These are phyloP conservation scores for Arthrobotrys musiformis DNA, from an alignment of 2,329 filamentous ascomycete species.

Conservation along the genomic window DNA sequence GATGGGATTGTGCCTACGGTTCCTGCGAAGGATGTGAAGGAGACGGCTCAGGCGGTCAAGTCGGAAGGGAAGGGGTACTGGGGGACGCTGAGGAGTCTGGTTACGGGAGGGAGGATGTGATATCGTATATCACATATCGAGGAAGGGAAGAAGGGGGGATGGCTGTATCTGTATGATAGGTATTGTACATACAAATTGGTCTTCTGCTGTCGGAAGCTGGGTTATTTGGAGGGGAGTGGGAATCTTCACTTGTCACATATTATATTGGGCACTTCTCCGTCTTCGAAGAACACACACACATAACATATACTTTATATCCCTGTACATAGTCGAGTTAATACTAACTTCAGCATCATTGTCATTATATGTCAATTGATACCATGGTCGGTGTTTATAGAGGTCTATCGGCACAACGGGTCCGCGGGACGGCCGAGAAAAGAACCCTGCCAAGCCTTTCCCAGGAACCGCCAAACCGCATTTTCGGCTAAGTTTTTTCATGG, in stretches of 20 bases:
- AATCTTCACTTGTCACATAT: constrained; percentile 55
- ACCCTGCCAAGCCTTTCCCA: constrained; percentile 36
- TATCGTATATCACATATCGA: not conserved
- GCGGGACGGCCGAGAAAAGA: constrained; percentile 9
- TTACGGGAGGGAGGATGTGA: constrained; percentile 42
- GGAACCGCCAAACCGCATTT: constrained; percentile 16
- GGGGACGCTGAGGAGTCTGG: constrained; percentile 42
- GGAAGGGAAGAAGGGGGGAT: not conserved
- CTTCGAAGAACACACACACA: constrained; percentile 3
- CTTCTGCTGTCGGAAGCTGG: not conserved
- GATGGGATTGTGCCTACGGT: constrained; percentile 49
- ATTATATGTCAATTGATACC: not conserved
- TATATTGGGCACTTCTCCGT: constrained; percentile 18
- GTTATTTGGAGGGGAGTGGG: not conserved
- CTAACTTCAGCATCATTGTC: constrained; percentile 2
- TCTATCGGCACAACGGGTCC: not conserved
- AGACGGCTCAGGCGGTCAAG: constrained; percentile 29
- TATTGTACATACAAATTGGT: constrained; percentile 31
- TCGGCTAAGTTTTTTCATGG: not conserved
- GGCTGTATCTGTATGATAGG: constrained; percentile 12
- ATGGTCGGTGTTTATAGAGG: not conserved
- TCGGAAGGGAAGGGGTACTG: constrained; percentile 52
- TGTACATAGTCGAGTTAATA: constrained; percentile 39
- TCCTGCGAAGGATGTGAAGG: constrained; percentile 33
- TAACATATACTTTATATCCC: constrained; percentile 25